Conservation (phyloP, 345 rosid genomes). For the Excoecaria cochinchinensis region DNA sequence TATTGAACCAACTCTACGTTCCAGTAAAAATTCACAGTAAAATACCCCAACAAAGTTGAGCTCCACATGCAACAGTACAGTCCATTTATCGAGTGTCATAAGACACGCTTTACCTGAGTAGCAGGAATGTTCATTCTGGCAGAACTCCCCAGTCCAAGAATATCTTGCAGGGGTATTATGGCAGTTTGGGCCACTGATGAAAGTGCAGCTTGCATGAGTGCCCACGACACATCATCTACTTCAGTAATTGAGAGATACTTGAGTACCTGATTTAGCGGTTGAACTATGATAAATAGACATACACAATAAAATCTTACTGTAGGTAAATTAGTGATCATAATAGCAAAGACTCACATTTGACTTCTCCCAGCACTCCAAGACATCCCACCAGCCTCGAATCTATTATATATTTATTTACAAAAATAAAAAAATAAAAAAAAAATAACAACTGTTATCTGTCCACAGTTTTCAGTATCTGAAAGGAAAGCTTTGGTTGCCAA, state of each 20-base stretch:
- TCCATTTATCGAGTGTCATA: background rate
- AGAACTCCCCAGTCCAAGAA: constrained; percentile 72
- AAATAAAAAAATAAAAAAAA: constrained; percentile 5
- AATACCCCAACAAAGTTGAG: background rate
- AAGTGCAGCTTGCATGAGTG: constrained; percentile 55
- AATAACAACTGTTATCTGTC: background rate
- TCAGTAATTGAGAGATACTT: constrained; percentile 57
- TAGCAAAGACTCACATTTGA: constrained; percentile 49
- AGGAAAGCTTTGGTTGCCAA: background rate
- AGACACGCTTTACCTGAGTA: constrained; percentile 51
- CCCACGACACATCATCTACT: constrained; percentile 61
- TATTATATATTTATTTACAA: constrained; percentile 15
- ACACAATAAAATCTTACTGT: background rate
- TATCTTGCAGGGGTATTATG: constrained; percentile 85
- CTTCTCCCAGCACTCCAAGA: constrained; percentile 56
- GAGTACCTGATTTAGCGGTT: constrained; percentile 46
- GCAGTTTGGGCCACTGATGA: constrained; percentile 77
- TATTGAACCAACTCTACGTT: background rate
- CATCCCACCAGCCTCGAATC: constrained; percentile 91
- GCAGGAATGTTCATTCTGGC: constrained; percentile 95
- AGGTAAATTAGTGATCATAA: background rate
- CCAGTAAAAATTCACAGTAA: background rate
- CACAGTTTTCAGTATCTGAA: constrained; percentile 1
- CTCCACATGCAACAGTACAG: background rate
- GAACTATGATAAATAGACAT: constrained; percentile 2